Base-by-base conservation (phyloP, 1,284 basidiomycete species). In the Cutaneotrichosporon sp. region DNA sequence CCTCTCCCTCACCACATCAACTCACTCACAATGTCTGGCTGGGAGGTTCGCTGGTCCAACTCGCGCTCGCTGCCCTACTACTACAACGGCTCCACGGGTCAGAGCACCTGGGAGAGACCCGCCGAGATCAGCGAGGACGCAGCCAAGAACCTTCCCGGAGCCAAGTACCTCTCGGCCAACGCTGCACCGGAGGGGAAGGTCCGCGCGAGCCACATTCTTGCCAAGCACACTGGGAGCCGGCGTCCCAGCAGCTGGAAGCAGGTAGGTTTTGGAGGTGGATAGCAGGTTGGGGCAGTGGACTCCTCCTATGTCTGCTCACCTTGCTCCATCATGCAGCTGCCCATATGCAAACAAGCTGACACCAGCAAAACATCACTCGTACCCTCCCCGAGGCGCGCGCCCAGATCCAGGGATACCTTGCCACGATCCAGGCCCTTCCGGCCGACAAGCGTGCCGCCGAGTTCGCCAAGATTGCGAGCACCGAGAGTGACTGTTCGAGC, bases 191-290 rank as follows among this genome's bases (percentile, higher is more conserved):
- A 59, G 2, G 73, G 60, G 16, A 85, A 91, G 80, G 92, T 97
- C 38, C 87, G 93, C 63, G 96, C 95, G 13, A 95, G 92, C 76
- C 97, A 99, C 82, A 83, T 99, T 68, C 83, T 99, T 61, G 89
- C 97, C 71, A 99, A 99, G 83, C 95, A 98, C 81, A 82, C 82
- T 31, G 91, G 86, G 14, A 95, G 91, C 76, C 84, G 97, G 64
- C 83, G 94, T 59, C 92, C 97, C 6, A 87, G 89, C 61, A 92
- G 90, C 75, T 97, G 94, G 93, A 92, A 92, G 79, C 89, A 93
- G 84, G 92, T 92, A 70, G 70, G 89, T 82, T n/a, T n/a, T n/a
- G n/a, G n/a, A n/a, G n/a, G n/a, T n/a, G n/a, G n/a, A n/a, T n/a
- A n/a, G n/a, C n/a, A n/a, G n/a, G n/a, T n/a, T n/a, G n/a, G n/a